phyloP scores from a whole-genome alignment of 768 basidiomycete genomes.

The Collybiopsis luxurians region DNA sequence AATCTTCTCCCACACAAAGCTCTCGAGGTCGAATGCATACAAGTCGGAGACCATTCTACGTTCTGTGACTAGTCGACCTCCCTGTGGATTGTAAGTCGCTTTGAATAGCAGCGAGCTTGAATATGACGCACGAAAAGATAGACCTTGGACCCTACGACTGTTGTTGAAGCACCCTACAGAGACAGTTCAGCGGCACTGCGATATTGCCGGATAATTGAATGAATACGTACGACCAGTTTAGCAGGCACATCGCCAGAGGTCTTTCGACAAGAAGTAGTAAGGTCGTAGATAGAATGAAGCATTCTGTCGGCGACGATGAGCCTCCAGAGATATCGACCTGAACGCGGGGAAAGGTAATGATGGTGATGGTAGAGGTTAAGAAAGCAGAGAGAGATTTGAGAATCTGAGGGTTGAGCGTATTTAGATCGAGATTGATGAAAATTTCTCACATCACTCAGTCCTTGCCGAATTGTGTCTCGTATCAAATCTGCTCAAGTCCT shows the following conservation, averaged over 20 bases:
- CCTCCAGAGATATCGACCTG: slow-evolving; percentile 4
- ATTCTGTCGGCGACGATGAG: slow-evolving; percentile 19
- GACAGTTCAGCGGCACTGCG: not conserved
- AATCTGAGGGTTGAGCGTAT: not conserved
- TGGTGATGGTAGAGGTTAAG: not conserved
- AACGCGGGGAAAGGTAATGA: not conserved
- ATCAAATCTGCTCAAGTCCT: too few species aligned
- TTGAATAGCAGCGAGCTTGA: not conserved
- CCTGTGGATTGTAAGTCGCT: slow-evolving; percentile 39
- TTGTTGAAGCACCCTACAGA: slow-evolving; percentile 84
- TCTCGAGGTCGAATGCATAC: slow-evolving; percentile 83
- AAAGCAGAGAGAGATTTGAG: not conserved
- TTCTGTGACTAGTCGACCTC: slow-evolving; percentile 83
- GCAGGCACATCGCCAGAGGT: slow-evolving; percentile 86
- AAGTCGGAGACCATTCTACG: slow-evolving; percentile 89
- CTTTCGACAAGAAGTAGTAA: slow-evolving; percentile 82
- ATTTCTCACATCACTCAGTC: too few species aligned
- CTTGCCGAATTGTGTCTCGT: too few species aligned
- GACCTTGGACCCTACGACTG: slow-evolving; percentile 83
- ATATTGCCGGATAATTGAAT: not conserved
- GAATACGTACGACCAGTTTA: slow-evolving; percentile 72
- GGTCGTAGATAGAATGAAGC: slow-evolving; percentile 83
- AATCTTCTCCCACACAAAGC: slow-evolving; percentile 77
- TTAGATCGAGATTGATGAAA: too few species aligned
- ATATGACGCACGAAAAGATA: slow-evolving; percentile 74